Evolutionary conservation across 1,284 basidiomycete genomes (phyloP).

Genomic region (Leucoagaricus sp.): DNA sequence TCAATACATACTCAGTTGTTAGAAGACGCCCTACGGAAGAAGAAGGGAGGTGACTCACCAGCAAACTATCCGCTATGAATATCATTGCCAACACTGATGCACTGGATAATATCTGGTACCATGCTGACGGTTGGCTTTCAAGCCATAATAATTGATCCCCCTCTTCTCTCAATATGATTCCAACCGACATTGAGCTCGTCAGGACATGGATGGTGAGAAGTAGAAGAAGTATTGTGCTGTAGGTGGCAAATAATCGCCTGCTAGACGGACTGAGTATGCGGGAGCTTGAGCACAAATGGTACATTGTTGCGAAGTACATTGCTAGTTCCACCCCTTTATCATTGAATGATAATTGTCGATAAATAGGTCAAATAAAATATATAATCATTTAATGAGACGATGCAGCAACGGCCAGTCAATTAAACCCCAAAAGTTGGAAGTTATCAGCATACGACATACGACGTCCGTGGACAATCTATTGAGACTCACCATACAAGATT

Average conservation of each 20-base stretch:
- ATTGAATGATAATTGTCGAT: slow-evolving; percentile 7
- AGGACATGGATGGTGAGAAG: slow-evolving; percentile 27
- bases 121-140: slow-evolving; percentile 23
- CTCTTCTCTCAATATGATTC: slow-evolving; percentile 27
- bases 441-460: too few species aligned
- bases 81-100: slow-evolving; percentile 25
- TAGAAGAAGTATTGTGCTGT: slow-evolving; percentile 26
- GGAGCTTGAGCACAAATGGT: slow-evolving; percentile 17
- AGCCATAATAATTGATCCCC: slow-evolving; percentile 24
- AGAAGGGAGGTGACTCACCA: slow-evolving; percentile 21
- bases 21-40: neutral
- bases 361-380: neutral
- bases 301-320: slow-evolving; percentile 27
- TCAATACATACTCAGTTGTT: neutral
- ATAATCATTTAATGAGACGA: neutral
- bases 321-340: slow-evolving; percentile 26
- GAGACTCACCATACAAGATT: slow-evolving; percentile 31
- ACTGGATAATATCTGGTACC: slow-evolving; percentile 28
- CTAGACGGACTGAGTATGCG: slow-evolving; percentile 13
- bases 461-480: too few species aligned
- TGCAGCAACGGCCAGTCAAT: neutral
- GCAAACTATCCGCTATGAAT: slow-evolving; percentile 30
- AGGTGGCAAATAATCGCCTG: slow-evolving; percentile 26
- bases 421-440: too few species aligned
- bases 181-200: slow-evolving; percentile 28